Evolutionary conservation across 805 yeast species (phyloP), one percentile per base, ranked within the genome.

Genomic region (Spathaspora sp.): DNA sequence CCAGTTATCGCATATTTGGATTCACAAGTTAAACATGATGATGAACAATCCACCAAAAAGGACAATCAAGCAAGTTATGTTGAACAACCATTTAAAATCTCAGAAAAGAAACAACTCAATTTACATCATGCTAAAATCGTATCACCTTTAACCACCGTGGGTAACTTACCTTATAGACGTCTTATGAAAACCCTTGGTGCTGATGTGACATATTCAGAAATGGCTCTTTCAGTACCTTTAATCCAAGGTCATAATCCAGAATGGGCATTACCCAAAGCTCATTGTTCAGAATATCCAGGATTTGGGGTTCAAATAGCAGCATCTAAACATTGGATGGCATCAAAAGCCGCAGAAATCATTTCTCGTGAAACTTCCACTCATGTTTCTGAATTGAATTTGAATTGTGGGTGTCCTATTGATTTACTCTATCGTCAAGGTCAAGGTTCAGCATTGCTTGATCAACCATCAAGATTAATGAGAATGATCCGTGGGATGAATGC

Each of bases 341-440:
- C 90, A 26, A 90, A 90, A 67, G 96, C 97, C 1, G 85, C 94
- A n/a, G 97, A 94, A 67, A 83, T 86, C 8, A 70, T 89, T 19
- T 73, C 80, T 16, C 76, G 78, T 51, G 78, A 80, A 48, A 78
- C 87, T 19, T 73, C 83, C 12, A n/a, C n/a, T n/a, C 66, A 78
- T 52, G 81, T 87, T n/a, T 80, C 86, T 29, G 98, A 94, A 63
- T 74, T 94, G 57, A 94, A 94, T 65, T 78, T 94, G 61, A 94
- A 94, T 70, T 87, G 96, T 64, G 99, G 99, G 2, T 94, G 99
- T 68, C 99, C 99, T 14, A 94, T 94, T 58, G 99, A 96, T 65
- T 77, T 94, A 60, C 75, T 94, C n/a, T 94, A 85, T 68, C 82
- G 93, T 58, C 90, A 88, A 64, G 99, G 99, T 42, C 96, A 96